A percentile compares a stretch with the other conserved stretches of the same genome.
Conservation (phyloP, 2,329 filamentous ascomycete genomes). For the Sphaerulina populicola region DNA sequence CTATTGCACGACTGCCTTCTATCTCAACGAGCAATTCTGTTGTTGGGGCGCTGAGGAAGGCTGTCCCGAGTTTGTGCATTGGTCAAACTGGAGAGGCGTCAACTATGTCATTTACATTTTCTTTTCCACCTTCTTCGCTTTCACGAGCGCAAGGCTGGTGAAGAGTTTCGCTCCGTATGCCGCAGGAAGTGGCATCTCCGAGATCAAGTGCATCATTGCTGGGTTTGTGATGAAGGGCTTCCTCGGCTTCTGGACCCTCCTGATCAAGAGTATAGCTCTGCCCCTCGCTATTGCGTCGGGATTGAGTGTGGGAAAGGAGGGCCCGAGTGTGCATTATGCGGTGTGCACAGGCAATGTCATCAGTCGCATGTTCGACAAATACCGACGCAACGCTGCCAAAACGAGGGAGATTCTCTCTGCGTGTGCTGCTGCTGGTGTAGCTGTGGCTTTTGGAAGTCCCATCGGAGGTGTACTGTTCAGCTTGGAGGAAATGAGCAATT, state of each 20-base stretch:
- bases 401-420: slow-evolving; percentile 91
- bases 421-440: slow-evolving; percentile 88
- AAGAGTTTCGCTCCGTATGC: slow-evolving; percentile 91
- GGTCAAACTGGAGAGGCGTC: slow-evolving; percentile 67
- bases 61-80: slow-evolving; percentile 80
- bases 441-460: slow-evolving; percentile 92
- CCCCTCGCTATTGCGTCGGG: slow-evolving; percentile 90
- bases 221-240: slow-evolving; percentile 99
- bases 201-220: slow-evolving; percentile 98
- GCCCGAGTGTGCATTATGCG: slow-evolving; percentile 96
- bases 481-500: slow-evolving; percentile 92
- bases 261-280: slow-evolving; percentile 88
- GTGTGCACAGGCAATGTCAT: slow-evolving; percentile 97
- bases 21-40: slow-evolving; percentile 94
- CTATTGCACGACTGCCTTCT: slow-evolving; percentile 92
- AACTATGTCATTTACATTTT: slow-evolving; percentile 86
- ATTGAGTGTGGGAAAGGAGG: slow-evolving; percentile 91
- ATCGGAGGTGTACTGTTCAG: slow-evolving; percentile 96
- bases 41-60: slow-evolving; percentile 93
- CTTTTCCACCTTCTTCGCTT: slow-evolving; percentile 69
- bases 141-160: slow-evolving; percentile 73
- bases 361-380: slow-evolving; percentile 85
- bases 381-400: slow-evolving; percentile 83
- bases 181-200: slow-evolving; percentile 90
- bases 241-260: slow-evolving; percentile 76